Evolutionary conservation across 352 stramenopile genomes (phyloP).

Genomic region (Globisporangium heterothallicum): DNA sequence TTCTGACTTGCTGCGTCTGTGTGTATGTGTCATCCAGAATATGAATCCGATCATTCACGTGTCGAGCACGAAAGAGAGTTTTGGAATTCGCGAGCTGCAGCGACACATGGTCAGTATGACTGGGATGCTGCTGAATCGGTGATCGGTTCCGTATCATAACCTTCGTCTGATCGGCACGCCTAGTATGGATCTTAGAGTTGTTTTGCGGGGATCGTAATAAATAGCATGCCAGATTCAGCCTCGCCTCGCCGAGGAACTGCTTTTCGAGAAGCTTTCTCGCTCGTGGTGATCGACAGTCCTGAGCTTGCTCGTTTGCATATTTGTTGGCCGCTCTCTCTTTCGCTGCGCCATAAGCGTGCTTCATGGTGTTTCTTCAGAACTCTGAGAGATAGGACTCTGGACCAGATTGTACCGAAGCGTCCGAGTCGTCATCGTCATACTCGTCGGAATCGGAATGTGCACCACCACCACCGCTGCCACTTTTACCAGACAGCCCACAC

Average conservation of each 20-base stretch:
- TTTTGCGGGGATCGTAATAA: too few species aligned
- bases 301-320: too few species aligned
- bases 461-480: neutral
- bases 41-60: slow-evolving; percentile 84
- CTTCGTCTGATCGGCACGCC: too few species aligned
- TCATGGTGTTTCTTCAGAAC: slow-evolving; percentile 20
- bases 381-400: slow-evolving; percentile 24
- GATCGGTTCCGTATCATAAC: too few species aligned
- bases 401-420: slow-evolving; percentile 20
- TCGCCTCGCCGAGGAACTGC: too few species aligned
- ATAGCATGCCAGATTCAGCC: too few species aligned
- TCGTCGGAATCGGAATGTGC: slow-evolving; percentile 9
- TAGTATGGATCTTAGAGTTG: too few species aligned
- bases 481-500: neutral
- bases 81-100: slow-evolving; percentile 74
- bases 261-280: too few species aligned
- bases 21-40: slow-evolving; percentile 26
- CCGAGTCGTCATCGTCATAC: slow-evolving; percentile 21
- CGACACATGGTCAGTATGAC: slow-evolving; percentile 67
- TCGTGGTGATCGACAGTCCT: neutral
- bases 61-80: slow-evolving; percentile 68
- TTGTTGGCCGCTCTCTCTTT: too few species aligned
- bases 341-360: too few species aligned
- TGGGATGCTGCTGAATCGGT: slow-evolving; percentile 29
- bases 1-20: neutral